Conservation (phyloP, 352 stramenopile genomes). For the Elongisporangium anandrum region DNA sequence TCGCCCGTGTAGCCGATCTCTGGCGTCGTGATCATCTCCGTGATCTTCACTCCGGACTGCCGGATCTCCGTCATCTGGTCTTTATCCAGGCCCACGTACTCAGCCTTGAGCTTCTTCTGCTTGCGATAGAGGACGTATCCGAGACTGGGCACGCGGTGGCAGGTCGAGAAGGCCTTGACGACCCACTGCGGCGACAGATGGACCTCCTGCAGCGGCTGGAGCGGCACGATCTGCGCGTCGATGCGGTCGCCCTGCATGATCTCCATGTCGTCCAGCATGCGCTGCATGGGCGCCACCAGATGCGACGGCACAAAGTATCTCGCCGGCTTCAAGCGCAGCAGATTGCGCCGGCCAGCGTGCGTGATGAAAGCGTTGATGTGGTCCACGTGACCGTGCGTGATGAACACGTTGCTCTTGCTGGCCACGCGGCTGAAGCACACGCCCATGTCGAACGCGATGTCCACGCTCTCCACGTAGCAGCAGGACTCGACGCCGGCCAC, state of each 20-base stretch:
- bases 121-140: constrained; percentile 74
- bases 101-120: constrained; percentile 37
- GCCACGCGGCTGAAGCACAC: constrained; percentile 36
- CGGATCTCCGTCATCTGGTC: constrained; percentile 45
- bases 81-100: constrained; percentile 33
- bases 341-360: constrained; percentile 53
- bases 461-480: constrained; percentile 68
- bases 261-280: constrained; percentile 43
- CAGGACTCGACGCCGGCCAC: constrained; percentile 74
- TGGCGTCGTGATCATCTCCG: constrained; percentile 19
- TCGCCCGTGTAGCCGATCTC: constrained; percentile 84
- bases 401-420: constrained; percentile 77
- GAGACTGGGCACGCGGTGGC: constrained; percentile 70
- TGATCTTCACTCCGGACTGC: constrained; percentile 43
- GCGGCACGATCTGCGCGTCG: constrained; percentile 35
- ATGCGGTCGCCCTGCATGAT: constrained; percentile 66
- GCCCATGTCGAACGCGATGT: constrained; percentile 78
- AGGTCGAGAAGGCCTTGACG: constrained; percentile 62
- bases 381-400: constrained; percentile 85
- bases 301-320: constrained; percentile 68
- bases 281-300: constrained; percentile 40
- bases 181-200: constrained; percentile 52
- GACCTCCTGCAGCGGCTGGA: constrained; percentile 49
- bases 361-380: constrained; percentile 64
- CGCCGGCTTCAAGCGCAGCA: constrained; percentile 51